Evolutionary conservation across 2,329 filamentous ascomycete genomes (phyloP), one percentile per base, ranked within the genome.

Genomic region (Ophiocordyceps camponoti-floridani): DNA sequence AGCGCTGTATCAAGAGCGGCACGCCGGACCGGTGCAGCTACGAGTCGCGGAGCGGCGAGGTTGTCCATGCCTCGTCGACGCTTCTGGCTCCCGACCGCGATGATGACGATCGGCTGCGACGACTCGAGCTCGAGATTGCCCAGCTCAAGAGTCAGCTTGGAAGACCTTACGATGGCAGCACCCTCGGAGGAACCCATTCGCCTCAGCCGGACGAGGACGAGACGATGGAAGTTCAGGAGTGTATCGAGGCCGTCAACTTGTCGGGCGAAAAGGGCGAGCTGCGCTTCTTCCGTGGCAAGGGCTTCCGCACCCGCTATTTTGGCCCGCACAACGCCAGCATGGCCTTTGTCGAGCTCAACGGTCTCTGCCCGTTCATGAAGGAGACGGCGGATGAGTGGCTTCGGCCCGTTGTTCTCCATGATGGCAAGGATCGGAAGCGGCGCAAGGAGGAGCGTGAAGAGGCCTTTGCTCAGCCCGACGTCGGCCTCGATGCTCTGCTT

Each of bases 331-430:
- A 75, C 50, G 71, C 72, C 41, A 76, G 69, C 59, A 71, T 75
- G 59, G 73, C 74, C 11, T 73, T 77, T 52, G 68, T 70, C 43
- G 72, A 76, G 62, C 61, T 73, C 51, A 69, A 70, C 2, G 73
- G 74, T 2, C 62, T 78, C 41, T 72, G 67, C 41, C 69, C 72
- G 13, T 77, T 77, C 47, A 77, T 78, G 74, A 71, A 69, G 50
- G 73, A 77, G 59, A 77, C 73, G 1, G 72, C 73, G 10, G 71
- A 76, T 44, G 72, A 77, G 54, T 77, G 73, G 72, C 64, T 78
- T 45, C 66, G 69, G 44, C 73, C 74, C 8, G 67, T 77, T 41
- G 72, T 73, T 35, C 64, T 75, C 26, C 69, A 73, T 49, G 62
- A 68, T 40, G 63, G 64, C 50, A 76, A 77, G 58, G 72, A 77